These are phyloP conservation scores for Penicillium cinerascens DNA, from an alignment of 495 filamentous ascomycete species.

Conservation along the genomic window DNA sequence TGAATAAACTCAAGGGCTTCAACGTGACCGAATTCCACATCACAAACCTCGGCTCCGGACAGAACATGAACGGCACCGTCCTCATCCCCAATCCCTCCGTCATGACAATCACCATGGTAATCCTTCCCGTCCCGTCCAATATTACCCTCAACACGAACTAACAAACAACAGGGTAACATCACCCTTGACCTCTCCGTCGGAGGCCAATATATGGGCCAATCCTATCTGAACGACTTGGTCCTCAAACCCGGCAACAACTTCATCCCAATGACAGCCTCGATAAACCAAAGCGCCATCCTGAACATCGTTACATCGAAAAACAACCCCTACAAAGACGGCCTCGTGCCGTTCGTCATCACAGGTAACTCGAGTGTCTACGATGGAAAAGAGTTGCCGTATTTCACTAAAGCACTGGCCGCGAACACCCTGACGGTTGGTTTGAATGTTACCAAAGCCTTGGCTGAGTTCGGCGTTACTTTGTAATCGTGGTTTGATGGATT, in stretches of 20 bases:
- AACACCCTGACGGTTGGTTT: slow-evolving; percentile 39
- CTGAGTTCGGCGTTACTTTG: slow-evolving; percentile 1
- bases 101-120: slow-evolving; percentile 61
- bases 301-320: slow-evolving; percentile 25
- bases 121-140: background rate
- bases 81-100: slow-evolving; percentile 68
- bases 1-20: slow-evolving; percentile 60
- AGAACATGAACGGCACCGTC: slow-evolving; percentile 62
- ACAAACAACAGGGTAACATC: slow-evolving; percentile 54
- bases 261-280: slow-evolving; percentile 50
- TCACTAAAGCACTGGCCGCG: slow-evolving; percentile 45
- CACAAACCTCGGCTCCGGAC: slow-evolving; percentile 33
- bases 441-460: slow-evolving; percentile 40
- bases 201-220: slow-evolving; percentile 49
- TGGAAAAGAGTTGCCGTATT: slow-evolving; percentile 60
- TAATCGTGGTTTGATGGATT: background rate
- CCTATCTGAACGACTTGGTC: slow-evolving; percentile 54
- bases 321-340: slow-evolving; percentile 48
- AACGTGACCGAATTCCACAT: slow-evolving; percentile 51
- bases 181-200: slow-evolving; percentile 57
- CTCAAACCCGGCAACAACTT: slow-evolving; percentile 60
- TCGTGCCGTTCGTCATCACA: slow-evolving; percentile 56
- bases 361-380: slow-evolving; percentile 57
- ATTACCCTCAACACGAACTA: background rate
- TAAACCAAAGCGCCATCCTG: slow-evolving; percentile 50